These are phyloP conservation scores for Herpetospermum pedunculosum DNA, from an alignment of 306 rosid genomes.

Conservation along the genomic window DNA sequence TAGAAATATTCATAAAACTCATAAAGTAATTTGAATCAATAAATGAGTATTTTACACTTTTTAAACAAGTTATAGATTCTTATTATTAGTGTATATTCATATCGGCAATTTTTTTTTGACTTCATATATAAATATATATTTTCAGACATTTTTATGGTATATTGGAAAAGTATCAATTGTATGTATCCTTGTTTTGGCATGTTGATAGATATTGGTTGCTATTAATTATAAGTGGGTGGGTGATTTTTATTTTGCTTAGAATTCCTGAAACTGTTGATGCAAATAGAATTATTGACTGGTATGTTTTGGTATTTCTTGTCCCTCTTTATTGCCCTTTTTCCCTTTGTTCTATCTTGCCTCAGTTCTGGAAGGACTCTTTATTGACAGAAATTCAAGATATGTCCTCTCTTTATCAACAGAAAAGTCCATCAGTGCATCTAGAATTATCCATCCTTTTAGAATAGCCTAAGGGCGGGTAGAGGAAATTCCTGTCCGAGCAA, in stretches of 20 bases:
- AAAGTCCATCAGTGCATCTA: not conserved
- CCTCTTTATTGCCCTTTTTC: not conserved
- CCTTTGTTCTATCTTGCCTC: not conserved
- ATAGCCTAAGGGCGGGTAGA: too few relatives aligned
- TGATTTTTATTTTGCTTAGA: not conserved
- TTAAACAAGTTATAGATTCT: too few relatives aligned
- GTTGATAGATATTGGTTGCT: not conserved
- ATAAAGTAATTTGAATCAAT: too few relatives aligned
- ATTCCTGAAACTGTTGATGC: not conserved
- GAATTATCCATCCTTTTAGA: too few relatives aligned
- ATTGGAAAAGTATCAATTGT: too few relatives aligned
- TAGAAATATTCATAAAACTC: too few relatives aligned
- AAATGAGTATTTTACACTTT: too few relatives aligned
- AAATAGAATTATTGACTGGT: not conserved
- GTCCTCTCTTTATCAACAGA: not conserved
- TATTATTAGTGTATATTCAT: too few relatives aligned
- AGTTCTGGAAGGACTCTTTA: not conserved
- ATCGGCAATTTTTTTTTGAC: not conserved
- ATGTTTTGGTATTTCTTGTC: not conserved
- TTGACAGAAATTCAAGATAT: not conserved
- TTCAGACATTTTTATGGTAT: too few relatives aligned
- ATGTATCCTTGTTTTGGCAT: too few relatives aligned
- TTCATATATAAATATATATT: too few relatives aligned
- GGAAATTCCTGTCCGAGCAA: too few relatives aligned
- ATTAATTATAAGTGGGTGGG: not conserved